phyloP scores from a whole-genome alignment of 2,329 filamentous ascomycete genomes.

The Pseudocercospora crystallina region DNA sequence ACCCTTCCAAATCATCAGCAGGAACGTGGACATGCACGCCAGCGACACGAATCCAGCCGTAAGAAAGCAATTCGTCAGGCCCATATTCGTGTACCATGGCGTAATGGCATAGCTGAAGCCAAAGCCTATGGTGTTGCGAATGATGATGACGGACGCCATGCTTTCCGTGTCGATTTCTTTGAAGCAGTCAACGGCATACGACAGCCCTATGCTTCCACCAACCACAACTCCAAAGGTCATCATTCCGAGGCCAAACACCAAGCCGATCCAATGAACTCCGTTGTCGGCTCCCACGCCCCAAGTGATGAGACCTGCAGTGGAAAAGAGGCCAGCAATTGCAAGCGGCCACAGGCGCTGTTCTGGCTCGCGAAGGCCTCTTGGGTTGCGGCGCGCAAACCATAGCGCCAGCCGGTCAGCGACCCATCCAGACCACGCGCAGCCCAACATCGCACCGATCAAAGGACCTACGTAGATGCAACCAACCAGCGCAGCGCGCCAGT shows the following conservation, averaged over 20 bases:
- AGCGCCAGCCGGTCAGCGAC: slow-evolving; percentile 37
- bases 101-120: slow-evolving; percentile 51
- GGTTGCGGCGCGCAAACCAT: slow-evolving; percentile 38
- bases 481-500: slow-evolving; percentile 38
- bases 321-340: slow-evolving; percentile 37
- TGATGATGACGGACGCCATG: slow-evolving; percentile 48
- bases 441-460: slow-evolving; percentile 39
- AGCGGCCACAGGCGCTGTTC: slow-evolving; percentile 45
- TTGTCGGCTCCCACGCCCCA: slow-evolving; percentile 49
- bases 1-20: slow-evolving; percentile 24
- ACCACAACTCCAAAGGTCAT: slow-evolving; percentile 46
- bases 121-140: slow-evolving; percentile 51
- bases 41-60: slow-evolving; percentile 14
- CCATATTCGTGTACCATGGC: slow-evolving; percentile 43
- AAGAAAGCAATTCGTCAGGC: slow-evolving; percentile 43
- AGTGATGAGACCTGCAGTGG: slow-evolving; percentile 39
- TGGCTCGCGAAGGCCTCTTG: slow-evolving; percentile 39
- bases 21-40: slow-evolving; percentile 22
- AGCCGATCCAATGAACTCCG: slow-evolving; percentile 49
- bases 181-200: slow-evolving; percentile 47
- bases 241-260: slow-evolving; percentile 49
- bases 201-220: slow-evolving; percentile 40
- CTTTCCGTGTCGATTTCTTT: slow-evolving; percentile 46
- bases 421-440: slow-evolving; percentile 35
- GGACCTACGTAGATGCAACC: slow-evolving; percentile 38